Percentiles rank a stretch among this genome's conserved stretches.
phyloP scores from a whole-genome alignment of 1,284 basidiomycete species.

The Cerrena zonata region DNA sequence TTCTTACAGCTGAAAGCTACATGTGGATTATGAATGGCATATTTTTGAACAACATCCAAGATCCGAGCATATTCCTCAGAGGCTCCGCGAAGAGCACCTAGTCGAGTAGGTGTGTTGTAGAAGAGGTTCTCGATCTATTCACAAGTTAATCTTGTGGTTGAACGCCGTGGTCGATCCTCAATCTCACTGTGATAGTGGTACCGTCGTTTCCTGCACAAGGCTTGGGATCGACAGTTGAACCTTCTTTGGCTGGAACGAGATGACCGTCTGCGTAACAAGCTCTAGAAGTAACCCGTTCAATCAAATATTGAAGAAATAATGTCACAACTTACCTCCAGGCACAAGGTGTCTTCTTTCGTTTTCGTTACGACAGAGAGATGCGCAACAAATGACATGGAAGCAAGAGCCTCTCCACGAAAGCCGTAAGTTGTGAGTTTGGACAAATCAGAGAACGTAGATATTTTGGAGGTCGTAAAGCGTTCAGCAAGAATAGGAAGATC shows the following conservation, averaged over 20 bases:
- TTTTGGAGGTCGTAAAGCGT: slow-evolving; percentile 93
- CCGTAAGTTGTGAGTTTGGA: slow-evolving; percentile 87
- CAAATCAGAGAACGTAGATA: slow-evolving; percentile 83
- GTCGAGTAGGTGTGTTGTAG: slow-evolving; percentile 87
- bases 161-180: not conserved
- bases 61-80: slow-evolving; percentile 93
- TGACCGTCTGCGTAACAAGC: slow-evolving; percentile 75
- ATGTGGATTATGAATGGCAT: slow-evolving; percentile 87
- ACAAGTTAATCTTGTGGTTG: slow-evolving; percentile 5
- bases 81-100: slow-evolving; percentile 77
- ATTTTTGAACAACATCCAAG: slow-evolving; percentile 89
- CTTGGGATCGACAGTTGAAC: slow-evolving; percentile 69
- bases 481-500: slow-evolving; percentile 91
- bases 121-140: slow-evolving; percentile 88
- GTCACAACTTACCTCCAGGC: slow-evolving; percentile 79
- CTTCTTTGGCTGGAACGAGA: slow-evolving; percentile 64
- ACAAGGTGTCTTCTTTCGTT: slow-evolving; percentile 69
- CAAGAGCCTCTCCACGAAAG: slow-evolving; percentile 94
- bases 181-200: slow-evolving; percentile 76
- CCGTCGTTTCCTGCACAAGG: slow-evolving; percentile 93
- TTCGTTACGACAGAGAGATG: slow-evolving; percentile 88
- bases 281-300: slow-evolving; percentile 37
- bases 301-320: not conserved
- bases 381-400: slow-evolving; percentile 93
- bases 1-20: slow-evolving; percentile 91